phyloP scores from a whole-genome alignment of 106 monocot genomes.

The Alisma plantagoaquatica region DNA sequence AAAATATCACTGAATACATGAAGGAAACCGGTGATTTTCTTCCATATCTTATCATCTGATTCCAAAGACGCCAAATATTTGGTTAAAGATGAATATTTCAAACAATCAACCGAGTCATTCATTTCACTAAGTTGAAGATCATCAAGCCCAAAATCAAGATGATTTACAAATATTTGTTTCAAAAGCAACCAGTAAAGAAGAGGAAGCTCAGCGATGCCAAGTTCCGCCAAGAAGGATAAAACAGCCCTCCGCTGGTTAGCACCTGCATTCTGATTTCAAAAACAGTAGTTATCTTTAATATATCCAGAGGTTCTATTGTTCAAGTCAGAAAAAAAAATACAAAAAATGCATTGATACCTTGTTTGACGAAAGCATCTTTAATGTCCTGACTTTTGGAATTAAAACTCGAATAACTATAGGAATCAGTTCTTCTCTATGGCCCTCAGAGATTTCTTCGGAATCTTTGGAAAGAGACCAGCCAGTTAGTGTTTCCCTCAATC shows the following conservation, averaged over 20 bases:
- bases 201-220: conserved; percentile 66
- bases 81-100: no score
- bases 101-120: no score
- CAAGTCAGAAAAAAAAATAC: no score
- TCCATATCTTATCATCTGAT: conserved; percentile 33
- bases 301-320: no score
- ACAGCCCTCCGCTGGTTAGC: conserved; percentile 61
- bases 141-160: no score
- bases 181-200: conserved; percentile 65
- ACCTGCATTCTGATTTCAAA: conserved; percentile 63
- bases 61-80: conserved; percentile 22
- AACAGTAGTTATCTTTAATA: conserved; percentile 3
- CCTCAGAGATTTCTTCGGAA: conserved; percentile 41
- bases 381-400: conserved; percentile 75
- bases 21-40: conserved; percentile 70
- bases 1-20: conserved; percentile 70
- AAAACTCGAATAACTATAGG: conserved; percentile 68
- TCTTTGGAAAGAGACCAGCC: conserved; percentile 77
- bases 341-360: conserved; percentile 38
- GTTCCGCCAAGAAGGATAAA: conserved; percentile 68
- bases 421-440: conserved; percentile 53
- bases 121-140: no score
- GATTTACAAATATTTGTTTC: conserved; percentile 42
- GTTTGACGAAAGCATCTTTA: conserved; percentile 52
- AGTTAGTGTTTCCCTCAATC: conserved; percentile 72